Evolutionary conservation across 768 basidiomycete genomes (phyloP).

Genomic region (Agaricus sinodeliciosus): DNA sequence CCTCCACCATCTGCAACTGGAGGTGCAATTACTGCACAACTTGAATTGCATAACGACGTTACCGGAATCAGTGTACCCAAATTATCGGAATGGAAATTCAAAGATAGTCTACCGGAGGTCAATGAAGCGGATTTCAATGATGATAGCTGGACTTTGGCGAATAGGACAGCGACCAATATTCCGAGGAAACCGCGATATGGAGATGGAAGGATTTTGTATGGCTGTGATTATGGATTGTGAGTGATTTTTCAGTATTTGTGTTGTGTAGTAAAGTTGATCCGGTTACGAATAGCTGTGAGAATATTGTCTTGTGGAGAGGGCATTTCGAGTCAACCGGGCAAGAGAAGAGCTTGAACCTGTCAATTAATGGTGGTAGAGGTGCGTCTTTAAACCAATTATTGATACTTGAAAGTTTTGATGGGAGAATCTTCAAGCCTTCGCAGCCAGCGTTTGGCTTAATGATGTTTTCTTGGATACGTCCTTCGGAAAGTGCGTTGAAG

Average conservation of each 20-base stretch:
- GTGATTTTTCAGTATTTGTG: conserved; percentile 17
- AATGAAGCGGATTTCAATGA: conserved; percentile 47
- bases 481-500: conserved; percentile 56
- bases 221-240: conserved; percentile 84
- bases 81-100: conserved; percentile 66
- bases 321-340: conserved; percentile 61
- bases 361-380: conserved; percentile 80
- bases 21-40: conserved; percentile 38
- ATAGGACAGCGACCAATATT: conserved; percentile 70
- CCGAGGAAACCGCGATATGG: conserved; percentile 65
- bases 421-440: conserved; percentile 48
- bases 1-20: conserved; percentile 30
- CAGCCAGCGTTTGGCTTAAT: conserved; percentile 80
- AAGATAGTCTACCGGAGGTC: conserved; percentile 72
- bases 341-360: conserved; percentile 63
- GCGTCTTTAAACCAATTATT: conserved; percentile 5
- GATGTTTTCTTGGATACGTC: conserved; percentile 64
- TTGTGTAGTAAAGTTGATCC: conserved; percentile 2
- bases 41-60: conserved; percentile 27
- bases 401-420: background rate
- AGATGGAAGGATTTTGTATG: conserved; percentile 73
- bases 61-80: conserved; percentile 35
- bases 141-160: conserved; percentile 54
- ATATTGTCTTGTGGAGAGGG: conserved; percentile 75
- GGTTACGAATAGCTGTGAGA: conserved; percentile 58